These are phyloP conservation scores for Plectosphaerella cucumerina DNA, from an alignment of 2,329 filamentous ascomycete genomes.

Conservation along the genomic window DNA sequence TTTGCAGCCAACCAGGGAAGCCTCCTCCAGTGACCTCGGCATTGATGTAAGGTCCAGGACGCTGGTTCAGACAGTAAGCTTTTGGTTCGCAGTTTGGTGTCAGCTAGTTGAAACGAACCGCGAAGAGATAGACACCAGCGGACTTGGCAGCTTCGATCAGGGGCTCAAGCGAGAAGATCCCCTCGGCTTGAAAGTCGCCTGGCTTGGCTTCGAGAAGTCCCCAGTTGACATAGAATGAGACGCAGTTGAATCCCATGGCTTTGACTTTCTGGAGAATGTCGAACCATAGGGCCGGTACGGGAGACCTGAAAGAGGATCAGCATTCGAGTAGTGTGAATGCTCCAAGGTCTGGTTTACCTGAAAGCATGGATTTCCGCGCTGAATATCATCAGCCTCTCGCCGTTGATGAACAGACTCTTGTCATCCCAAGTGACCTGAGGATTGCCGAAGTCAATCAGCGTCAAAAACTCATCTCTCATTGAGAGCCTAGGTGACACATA, in stretches of 20 bases:
- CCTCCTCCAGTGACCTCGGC: constrained; percentile 66
- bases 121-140: constrained; percentile 67
- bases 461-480: not conserved
- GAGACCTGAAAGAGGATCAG: constrained; percentile 16
- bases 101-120: constrained; percentile 21
- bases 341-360: constrained; percentile 7
- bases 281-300: constrained; percentile 40
- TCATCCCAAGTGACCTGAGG: constrained; percentile 59
- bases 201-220: constrained; percentile 65
- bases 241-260: constrained; percentile 65
- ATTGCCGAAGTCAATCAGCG: constrained; percentile 1
- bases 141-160: constrained; percentile 66
- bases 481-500: not conserved
- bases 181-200: constrained; percentile 61
- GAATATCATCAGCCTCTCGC: constrained; percentile 63
- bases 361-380: constrained; percentile 66
- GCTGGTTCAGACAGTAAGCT: constrained; percentile 11
- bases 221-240: constrained; percentile 72
- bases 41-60: constrained; percentile 65
- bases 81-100: not conserved
- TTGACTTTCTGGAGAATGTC: constrained; percentile 74
- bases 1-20: constrained; percentile 68
- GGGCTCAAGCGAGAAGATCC: constrained; percentile 62
- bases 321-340: not conserved
- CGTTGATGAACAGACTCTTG: constrained; percentile 60